Conservation (phyloP, 83 land plant genomes). For the Picea abies region DNA sequence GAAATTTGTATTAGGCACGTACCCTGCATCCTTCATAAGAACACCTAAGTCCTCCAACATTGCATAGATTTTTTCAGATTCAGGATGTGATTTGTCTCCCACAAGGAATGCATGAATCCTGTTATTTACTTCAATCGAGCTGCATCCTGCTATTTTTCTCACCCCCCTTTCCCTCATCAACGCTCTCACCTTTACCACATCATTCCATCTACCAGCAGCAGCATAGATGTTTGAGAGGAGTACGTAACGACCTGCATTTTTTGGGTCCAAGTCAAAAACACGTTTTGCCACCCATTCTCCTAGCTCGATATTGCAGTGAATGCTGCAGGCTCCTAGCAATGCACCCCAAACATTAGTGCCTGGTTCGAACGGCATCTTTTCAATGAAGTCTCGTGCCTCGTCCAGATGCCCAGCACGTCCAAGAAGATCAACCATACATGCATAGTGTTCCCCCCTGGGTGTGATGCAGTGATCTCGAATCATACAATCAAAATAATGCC, state of each 20-base stretch:
- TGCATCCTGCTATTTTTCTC: constrained; percentile 14
- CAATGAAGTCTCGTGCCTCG: constrained; percentile 40
- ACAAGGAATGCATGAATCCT: constrained; percentile 13
- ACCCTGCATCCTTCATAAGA: constrained; percentile 5
- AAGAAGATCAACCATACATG: constrained; percentile 53
- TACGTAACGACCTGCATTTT: constrained; percentile 32
- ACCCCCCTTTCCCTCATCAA: constrained; percentile 7
- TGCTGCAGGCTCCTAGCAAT: constrained; percentile 47
- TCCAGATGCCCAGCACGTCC: constrained; percentile 43
- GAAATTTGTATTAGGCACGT: constrained; percentile 10
- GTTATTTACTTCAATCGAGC: constrained; percentile 13
- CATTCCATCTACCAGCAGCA: constrained; percentile 13
- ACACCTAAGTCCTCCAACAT: background rate
- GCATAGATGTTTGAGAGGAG: constrained; percentile 14
- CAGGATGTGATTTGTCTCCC: constrained; percentile 14
- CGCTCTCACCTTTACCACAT: background rate
- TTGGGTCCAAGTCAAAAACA: constrained; percentile 35
- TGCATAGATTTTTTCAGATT: constrained; percentile 20
- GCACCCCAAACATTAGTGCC: constrained; percentile 52
- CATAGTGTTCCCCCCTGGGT: constrained; percentile 46
- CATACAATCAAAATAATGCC: constrained; percentile 40
- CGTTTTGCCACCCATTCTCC: constrained; percentile 44
- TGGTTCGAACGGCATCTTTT: constrained; percentile 46
- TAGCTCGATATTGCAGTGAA: constrained; percentile 32
- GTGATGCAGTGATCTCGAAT: constrained; percentile 24